Conservation (phyloP, 75 land plant genomes). For the Picea glauca region DNA sequence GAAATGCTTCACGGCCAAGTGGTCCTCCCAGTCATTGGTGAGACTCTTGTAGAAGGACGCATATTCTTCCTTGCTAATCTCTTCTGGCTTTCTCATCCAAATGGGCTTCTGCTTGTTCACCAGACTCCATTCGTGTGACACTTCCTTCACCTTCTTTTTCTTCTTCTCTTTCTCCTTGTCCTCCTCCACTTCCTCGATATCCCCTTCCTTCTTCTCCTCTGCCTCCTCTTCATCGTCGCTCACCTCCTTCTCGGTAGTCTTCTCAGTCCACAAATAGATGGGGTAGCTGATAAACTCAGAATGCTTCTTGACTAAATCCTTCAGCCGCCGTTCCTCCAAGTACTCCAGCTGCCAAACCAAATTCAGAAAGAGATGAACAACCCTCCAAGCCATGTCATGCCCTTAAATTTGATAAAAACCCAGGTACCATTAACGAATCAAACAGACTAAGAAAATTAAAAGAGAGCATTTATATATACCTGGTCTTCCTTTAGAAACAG, state of each 20-base stretch:
- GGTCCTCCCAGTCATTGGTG: slow-evolving; percentile 75
- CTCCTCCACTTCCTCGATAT: slow-evolving; percentile 28
- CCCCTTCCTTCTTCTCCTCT: slow-evolving; percentile 38
- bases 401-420: no score
- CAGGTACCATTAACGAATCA: no score
- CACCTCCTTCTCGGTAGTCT: slow-evolving; percentile 57
- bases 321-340: slow-evolving; percentile 52
- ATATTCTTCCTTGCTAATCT: slow-evolving; percentile 75
- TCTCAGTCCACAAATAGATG: slow-evolving; percentile 60
- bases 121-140: slow-evolving; percentile 64
- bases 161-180: slow-evolving; percentile 39
- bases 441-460: not conserved
- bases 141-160: slow-evolving; percentile 73
- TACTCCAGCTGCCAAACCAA: slow-evolving; percentile 36
- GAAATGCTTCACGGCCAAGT: slow-evolving; percentile 79
- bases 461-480: slow-evolving; percentile 7
- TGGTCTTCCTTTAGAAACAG: slow-evolving; percentile 36
- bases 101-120: slow-evolving; percentile 88
- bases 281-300: slow-evolving; percentile 67
- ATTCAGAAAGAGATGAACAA: no score
- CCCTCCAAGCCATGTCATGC: no score
- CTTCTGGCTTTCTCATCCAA: slow-evolving; percentile 86
- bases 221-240: slow-evolving; percentile 64
- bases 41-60: slow-evolving; percentile 70
- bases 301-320: slow-evolving; percentile 63